A percentile compares a stretch with the other conserved stretches of the same genome.
phyloP scores from a whole-genome alignment of 2,329 filamentous ascomycete genomes.

The Botrytis fragariae region DNA sequence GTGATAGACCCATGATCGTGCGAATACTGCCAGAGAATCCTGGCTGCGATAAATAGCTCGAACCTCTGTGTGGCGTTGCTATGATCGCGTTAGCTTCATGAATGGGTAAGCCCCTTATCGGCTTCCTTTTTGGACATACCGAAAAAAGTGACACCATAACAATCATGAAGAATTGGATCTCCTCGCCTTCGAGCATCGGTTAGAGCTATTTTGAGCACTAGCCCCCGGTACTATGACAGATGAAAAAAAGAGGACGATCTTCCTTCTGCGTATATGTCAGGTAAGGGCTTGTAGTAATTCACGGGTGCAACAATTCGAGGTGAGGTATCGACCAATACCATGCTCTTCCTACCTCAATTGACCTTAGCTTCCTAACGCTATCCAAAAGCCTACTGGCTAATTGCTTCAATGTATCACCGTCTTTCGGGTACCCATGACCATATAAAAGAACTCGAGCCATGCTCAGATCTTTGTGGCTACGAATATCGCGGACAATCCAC shows the following conservation, averaged over 20 bases:
- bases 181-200: not conserved
- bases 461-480: not conserved
- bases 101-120: not conserved
- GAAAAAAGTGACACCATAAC: not conserved
- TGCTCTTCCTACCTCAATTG: not conserved
- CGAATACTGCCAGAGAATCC: not conserved
- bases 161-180: not conserved
- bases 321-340: not conserved
- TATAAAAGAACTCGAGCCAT: conserved; percentile 2
- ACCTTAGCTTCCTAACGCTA: not conserved
- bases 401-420: conserved; percentile 2
- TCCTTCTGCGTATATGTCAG: not conserved
- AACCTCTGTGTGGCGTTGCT: not conserved
- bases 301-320: not conserved
- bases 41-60: not conserved
- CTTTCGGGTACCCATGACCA: not conserved
- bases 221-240: not conserved
- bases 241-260: not conserved
- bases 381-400: not conserved
- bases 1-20: not conserved
- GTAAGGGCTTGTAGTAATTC: not conserved
- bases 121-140: not conserved
- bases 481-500: not conserved
- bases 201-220: not conserved
- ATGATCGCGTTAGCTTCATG: not conserved